A percentile compares a stretch with the other conserved stretches of the same genome.
Evolutionary conservation across 768 basidiomycete species (phyloP).

Genomic region (Phylloporus arenicola): DNA sequence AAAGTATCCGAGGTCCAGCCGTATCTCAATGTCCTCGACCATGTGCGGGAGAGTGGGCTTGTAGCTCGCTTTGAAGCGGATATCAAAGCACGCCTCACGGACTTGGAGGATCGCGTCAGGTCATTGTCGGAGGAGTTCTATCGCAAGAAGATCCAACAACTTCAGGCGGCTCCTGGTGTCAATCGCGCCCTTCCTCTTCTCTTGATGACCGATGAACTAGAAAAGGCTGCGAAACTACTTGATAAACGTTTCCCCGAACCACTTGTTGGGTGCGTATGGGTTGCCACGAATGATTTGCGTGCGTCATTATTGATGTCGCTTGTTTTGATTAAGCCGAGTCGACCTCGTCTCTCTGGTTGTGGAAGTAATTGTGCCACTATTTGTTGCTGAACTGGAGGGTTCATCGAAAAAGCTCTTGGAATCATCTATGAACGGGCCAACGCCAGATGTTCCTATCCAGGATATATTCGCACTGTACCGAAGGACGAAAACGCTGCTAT

Average conservation of each 20-base stretch:
- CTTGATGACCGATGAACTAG: constrained; percentile 82
- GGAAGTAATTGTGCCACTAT: constrained; percentile 61
- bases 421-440: constrained; percentile 81
- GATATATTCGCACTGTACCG: constrained; percentile 87
- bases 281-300: not conserved
- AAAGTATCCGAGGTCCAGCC: constrained; percentile 67
- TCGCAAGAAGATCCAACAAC: constrained; percentile 54
- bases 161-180: constrained; percentile 66
- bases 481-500: constrained; percentile 63
- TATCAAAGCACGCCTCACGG: constrained; percentile 56
- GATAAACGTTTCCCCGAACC: constrained; percentile 87
- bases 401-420: constrained; percentile 73
- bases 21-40: constrained; percentile 63
- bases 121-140: constrained; percentile 59
- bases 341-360: constrained; percentile 74
- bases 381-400: constrained; percentile 59
- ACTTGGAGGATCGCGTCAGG: constrained; percentile 62
- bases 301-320: not conserved
- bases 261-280: constrained; percentile 58
- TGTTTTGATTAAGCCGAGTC: constrained; percentile 43
- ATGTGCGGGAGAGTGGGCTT: constrained; percentile 62
- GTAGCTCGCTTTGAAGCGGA: constrained; percentile 74
- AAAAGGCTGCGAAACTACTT: constrained; percentile 76
- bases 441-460: constrained; percentile 82
- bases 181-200: constrained; percentile 79